Evolutionary conservation across 768 basidiomycete genomes (phyloP).

Genomic region (Podaxis sp.): DNA sequence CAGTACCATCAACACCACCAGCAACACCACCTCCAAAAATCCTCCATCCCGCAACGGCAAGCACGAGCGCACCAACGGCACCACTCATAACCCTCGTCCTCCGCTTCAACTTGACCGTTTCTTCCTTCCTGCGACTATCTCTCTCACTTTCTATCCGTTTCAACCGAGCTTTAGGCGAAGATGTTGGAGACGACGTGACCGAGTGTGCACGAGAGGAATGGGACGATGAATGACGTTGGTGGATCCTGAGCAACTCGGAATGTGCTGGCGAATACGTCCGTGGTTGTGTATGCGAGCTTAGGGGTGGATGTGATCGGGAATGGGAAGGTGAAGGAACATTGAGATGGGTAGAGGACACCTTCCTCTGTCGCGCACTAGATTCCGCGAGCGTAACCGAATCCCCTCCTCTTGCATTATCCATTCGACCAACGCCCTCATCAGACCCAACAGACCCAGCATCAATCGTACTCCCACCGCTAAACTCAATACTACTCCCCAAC

Average conservation of each 20-base stretch:
- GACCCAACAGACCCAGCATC: not conserved
- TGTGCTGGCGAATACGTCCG: not conserved
- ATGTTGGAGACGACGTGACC: not conserved
- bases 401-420: not conserved
- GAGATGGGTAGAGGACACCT: not conserved
- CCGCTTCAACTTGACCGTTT: constrained; percentile 32
- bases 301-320: too few relatives aligned
- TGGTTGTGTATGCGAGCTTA: not conserved
- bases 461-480: constrained; percentile 5
- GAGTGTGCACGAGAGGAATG: not conserved
- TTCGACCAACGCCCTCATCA: too few relatives aligned
- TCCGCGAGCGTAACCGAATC: not conserved
- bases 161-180: not conserved
- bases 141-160: not conserved
- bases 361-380: not conserved
- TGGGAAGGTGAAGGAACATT: not conserved
- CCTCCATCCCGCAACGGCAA: constrained; percentile 32
- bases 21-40: constrained; percentile 34
- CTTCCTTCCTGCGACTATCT: constrained; percentile 22
- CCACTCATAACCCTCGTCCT: constrained; percentile 19
- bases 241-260: not conserved
- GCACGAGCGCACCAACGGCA: constrained; percentile 26
- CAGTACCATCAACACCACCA: constrained; percentile 24
- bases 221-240: not conserved
- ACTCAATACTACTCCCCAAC: constrained; percentile 5